Base-by-base conservation (phyloP, 1,139 yeast genomes). In the Kodamaea arcana region DNA sequence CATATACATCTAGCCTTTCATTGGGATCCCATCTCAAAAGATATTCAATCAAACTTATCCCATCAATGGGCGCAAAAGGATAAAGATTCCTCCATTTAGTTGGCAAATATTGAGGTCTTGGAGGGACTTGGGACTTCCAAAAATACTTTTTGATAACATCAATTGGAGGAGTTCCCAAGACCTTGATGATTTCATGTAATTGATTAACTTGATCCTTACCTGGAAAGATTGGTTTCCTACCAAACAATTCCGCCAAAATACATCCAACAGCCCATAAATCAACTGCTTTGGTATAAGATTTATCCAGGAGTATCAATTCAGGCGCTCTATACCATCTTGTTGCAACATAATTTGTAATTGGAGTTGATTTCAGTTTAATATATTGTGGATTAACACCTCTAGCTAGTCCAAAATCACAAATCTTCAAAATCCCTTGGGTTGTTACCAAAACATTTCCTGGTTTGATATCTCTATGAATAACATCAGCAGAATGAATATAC, bases 241-340 rank as follows among this genome's bases (percentile, higher is more conserved):
- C 86, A 47, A 80, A 83, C 29, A 83, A 62, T 50, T 83, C 94
- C 0, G 78, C 90, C 37, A 83, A 56, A n/a, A 83, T 82, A 49
- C 94, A 83, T 1, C 94, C 94, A 21, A 80, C 72, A 1, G 92
- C 83, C 94, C 94, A 83, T 58, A 83, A 61, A 55, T 83, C 94
- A 32, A 83, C 80, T 2, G 82, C 62, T 42, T 77, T 76, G 15
- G 72, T 62, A 50, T 80, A 65, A 36, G 60, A 63, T 39, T 72
- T 69, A 33, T 74, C 72, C 15, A 85, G 76, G 39, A 88, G 64
- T 42, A 88, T 78, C 37, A 90, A 67, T 52, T 90, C 97, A 0
- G 97, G 97, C 0, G 97, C 97, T 35, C 97, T 65, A 53, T 90
- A 90, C 96, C 96, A 90, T 41, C 97, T 65, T 0, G 97, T 90